phyloP scores from a whole-genome alignment of 768 basidiomycete species.

The Panus rudis region DNA sequence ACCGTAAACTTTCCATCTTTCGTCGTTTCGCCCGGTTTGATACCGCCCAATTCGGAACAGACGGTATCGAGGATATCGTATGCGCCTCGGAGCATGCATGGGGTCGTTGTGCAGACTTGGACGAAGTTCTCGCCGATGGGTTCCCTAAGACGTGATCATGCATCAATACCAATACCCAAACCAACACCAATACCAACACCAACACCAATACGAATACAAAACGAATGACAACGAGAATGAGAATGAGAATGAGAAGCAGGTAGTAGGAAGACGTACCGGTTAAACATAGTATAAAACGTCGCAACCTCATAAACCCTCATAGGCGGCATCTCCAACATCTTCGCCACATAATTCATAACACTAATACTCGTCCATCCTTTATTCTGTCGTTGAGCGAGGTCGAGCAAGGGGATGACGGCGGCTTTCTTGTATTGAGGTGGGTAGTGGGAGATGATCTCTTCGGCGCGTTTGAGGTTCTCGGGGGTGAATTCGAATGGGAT shows the following conservation, averaged over 20 bases:
- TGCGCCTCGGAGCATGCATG: conserved; percentile 92
- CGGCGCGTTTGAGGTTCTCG: conserved; percentile 77
- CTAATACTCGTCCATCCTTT: conserved; percentile 98
- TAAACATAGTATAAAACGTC: conserved; percentile 99
- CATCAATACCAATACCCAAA: background rate
- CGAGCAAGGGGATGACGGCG: conserved; percentile 92
- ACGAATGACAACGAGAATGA: background rate
- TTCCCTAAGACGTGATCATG: conserved; percentile 46
- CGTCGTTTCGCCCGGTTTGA: conserved; percentile 89
- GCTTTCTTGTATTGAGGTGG: conserved; percentile 99
- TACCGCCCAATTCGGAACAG: conserved; percentile 72
- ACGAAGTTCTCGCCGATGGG: conserved; percentile 93
- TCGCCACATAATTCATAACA: conserved; percentile 98
- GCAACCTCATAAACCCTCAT: conserved; percentile 99
- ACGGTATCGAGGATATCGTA: conserved; percentile 85
- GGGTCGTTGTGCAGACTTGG: conserved; percentile 98
- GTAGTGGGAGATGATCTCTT: conserved; percentile 89
- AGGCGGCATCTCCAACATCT: conserved; percentile 86
- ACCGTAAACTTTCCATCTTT: conserved; percentile 95
- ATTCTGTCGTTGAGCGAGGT: conserved; percentile 95
- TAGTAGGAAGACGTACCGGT: conserved; percentile 53
- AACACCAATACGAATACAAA: background rate
- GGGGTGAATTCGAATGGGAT: conserved; percentile 84
- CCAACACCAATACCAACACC: background rate
- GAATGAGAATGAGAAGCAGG: background rate